Percentiles rank a stretch among this genome's conserved stretches.
Conservation (phyloP, 495 filamentous ascomycete species). For the Penicillium salamii region DNA sequence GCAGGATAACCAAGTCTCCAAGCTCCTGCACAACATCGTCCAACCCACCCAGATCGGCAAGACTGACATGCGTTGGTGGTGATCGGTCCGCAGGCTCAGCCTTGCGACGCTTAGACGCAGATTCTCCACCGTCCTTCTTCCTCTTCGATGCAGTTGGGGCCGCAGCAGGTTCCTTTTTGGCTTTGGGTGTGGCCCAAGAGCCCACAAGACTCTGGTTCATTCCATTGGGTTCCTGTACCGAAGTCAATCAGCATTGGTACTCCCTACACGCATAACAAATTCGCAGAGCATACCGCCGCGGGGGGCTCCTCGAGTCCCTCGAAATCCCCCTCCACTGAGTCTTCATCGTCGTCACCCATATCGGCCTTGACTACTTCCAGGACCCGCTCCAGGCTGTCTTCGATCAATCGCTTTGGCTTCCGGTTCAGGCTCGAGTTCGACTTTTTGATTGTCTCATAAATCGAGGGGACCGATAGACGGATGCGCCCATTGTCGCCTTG, state of each 20-base stretch:
- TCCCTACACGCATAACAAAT: neutral
- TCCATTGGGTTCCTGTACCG: conserved; percentile 56
- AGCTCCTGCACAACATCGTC: conserved; percentile 75
- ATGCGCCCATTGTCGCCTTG: conserved; percentile 45
- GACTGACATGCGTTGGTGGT: conserved; percentile 71
- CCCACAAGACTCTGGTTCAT: conserved; percentile 74
- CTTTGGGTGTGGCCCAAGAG: conserved; percentile 58
- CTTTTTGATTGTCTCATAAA: conserved; percentile 74
- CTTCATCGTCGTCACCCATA: conserved; percentile 49
- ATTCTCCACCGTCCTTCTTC: conserved; percentile 65
- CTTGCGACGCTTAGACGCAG: conserved; percentile 64
- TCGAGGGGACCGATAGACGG: conserved; percentile 54
- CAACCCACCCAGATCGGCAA: conserved; percentile 82
- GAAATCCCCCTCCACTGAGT: conserved; percentile 60
- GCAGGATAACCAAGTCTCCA: conserved; percentile 77
- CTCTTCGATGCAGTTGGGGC: conserved; percentile 38
- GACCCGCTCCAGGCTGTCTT: conserved; percentile 84
- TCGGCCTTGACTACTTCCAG: conserved; percentile 72
- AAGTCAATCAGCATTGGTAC: conserved; percentile 1
- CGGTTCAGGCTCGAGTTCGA: conserved; percentile 84
- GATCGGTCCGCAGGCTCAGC: conserved; percentile 56
- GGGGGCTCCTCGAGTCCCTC: conserved; percentile 55
- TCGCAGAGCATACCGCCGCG: conserved; percentile 25
- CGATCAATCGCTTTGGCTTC: conserved; percentile 73
- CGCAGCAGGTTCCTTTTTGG: conserved; percentile 31